Evolutionary conservation across 257 asterid genomes (phyloP).

Genomic region (Lycium ferocissimum): DNA sequence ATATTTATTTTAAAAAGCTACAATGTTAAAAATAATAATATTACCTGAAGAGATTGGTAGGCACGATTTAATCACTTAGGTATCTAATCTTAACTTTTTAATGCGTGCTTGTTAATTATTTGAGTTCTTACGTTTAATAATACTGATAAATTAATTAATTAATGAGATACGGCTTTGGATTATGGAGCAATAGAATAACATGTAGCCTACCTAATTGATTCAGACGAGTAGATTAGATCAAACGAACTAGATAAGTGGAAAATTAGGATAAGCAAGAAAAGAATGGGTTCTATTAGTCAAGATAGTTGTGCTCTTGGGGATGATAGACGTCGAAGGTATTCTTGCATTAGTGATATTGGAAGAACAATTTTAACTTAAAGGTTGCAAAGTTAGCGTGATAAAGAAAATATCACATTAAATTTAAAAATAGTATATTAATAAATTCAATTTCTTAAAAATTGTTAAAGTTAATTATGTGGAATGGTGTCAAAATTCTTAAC

Average conservation of each 20-base stretch:
- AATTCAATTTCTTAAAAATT: not conserved
- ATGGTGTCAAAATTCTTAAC: not conserved
- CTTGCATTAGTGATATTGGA: not conserved
- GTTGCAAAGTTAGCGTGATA: not conserved
- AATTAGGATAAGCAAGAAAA: not conserved
- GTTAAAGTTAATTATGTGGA: not conserved
- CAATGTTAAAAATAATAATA: not conserved
- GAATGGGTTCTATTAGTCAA: not conserved
- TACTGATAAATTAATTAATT: not conserved
- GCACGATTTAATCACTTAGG: not conserved
- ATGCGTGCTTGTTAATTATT: slow-evolving; percentile 3
- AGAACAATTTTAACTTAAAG: not conserved
- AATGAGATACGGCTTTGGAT: not conserved
- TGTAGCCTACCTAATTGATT: not conserved
- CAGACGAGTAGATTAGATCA: not conserved
- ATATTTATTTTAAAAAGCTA: not conserved
- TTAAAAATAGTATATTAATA: not conserved
- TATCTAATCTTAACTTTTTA: not conserved
- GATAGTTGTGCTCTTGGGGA: not conserved
- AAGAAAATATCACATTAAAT: not conserved
- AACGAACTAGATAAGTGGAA: not conserved
- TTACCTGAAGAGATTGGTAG: no score
- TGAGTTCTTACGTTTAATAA: not conserved
- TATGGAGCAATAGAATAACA: not conserved
- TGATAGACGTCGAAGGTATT: not conserved